Conservation (phyloP, 1,139 yeast species). For the Pneumocystis carinii region DNA sequence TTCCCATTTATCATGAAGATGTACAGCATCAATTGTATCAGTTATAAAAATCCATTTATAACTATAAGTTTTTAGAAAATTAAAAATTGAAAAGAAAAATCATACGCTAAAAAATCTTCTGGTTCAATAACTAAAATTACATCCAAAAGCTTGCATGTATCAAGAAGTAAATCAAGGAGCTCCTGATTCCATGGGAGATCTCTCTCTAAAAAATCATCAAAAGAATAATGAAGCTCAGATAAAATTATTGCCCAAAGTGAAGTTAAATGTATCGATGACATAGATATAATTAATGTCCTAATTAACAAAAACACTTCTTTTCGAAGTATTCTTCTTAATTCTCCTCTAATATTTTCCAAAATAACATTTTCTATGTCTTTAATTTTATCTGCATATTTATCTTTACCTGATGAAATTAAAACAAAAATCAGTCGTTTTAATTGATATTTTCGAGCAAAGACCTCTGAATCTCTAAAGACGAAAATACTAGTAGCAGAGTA, state of each 20-base stretch:
- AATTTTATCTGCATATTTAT: conserved; percentile 37
- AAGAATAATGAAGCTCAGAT: conserved; percentile 42
- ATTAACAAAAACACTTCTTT: conserved; percentile 42
- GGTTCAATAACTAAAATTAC: conserved; percentile 46
- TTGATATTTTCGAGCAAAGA: conserved; percentile 35
- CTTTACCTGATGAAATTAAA: conserved; percentile 44
- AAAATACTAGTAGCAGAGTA: conserved; percentile 41
- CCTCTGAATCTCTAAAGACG: conserved; percentile 66
- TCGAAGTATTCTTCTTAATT: conserved; percentile 22
- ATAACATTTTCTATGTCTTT: conserved; percentile 32
- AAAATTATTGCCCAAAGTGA: conserved; percentile 60
- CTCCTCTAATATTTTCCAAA: conserved; percentile 21
- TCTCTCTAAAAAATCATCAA: conserved; percentile 30
- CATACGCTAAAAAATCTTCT: conserved; percentile 60
- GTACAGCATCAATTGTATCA: conserved; percentile 52
- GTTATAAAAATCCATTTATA: conserved; percentile 75
- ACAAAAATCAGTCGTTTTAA: conserved; percentile 49
- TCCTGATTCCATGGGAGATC: conserved; percentile 30
- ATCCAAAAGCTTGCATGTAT: conserved; percentile 67
- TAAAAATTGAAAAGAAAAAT: neutral
- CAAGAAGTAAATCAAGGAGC: conserved; percentile 16
- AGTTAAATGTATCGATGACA: conserved; percentile 47
- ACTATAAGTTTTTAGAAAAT: conserved; percentile 7
- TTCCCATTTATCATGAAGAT: conserved; percentile 25
- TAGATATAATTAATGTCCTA: conserved; percentile 47